These are phyloP conservation scores for Hericium coralloides DNA, from an alignment of 768 basidiomycete species.

Conservation along the genomic window DNA sequence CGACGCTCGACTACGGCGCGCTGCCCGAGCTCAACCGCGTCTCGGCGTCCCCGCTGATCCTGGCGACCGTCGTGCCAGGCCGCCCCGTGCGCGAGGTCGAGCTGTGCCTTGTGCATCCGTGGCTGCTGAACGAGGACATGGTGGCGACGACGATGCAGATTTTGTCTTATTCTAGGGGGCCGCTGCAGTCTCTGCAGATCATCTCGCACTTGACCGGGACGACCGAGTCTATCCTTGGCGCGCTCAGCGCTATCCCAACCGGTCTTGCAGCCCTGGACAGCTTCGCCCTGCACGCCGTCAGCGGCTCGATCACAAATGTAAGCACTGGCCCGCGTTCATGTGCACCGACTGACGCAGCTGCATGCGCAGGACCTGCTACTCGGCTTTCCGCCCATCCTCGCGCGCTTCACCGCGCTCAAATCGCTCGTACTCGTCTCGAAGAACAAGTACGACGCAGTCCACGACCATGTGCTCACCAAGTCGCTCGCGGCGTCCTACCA, in stretches of 20 bases:
- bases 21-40: slow-evolving; percentile 17
- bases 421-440: slow-evolving; percentile 19
- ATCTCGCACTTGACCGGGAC: slow-evolving; percentile 14
- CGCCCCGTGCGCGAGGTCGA: slow-evolving; percentile 19
- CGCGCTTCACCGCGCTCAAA: slow-evolving; percentile 15
- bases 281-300: slow-evolving; percentile 18
- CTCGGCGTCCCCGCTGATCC: slow-evolving; percentile 18
- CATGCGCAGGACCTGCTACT: slow-evolving; percentile 16
- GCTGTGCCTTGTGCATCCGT: slow-evolving; percentile 18
- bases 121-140: slow-evolving; percentile 18
- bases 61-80: slow-evolving; percentile 18
- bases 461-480: slow-evolving; percentile 6
- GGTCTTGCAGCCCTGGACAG: slow-evolving; percentile 14
- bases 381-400: slow-evolving; percentile 14
- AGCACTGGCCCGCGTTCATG: neutral
- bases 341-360: neutral
- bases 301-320: slow-evolving; percentile 18
- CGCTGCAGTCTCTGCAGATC: slow-evolving; percentile 17
- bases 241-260: slow-evolving; percentile 14
- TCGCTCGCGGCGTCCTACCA: slow-evolving; percentile 16
- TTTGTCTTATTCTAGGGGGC: slow-evolving; percentile 15
- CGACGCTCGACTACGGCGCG: slow-evolving; percentile 9
- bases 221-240: slow-evolving; percentile 12
- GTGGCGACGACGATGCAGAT: slow-evolving; percentile 16
- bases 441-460: slow-evolving; percentile 15